phyloP scores from a whole-genome alignment of 257 asterid species.

The Nicotiana attenuata region DNA sequence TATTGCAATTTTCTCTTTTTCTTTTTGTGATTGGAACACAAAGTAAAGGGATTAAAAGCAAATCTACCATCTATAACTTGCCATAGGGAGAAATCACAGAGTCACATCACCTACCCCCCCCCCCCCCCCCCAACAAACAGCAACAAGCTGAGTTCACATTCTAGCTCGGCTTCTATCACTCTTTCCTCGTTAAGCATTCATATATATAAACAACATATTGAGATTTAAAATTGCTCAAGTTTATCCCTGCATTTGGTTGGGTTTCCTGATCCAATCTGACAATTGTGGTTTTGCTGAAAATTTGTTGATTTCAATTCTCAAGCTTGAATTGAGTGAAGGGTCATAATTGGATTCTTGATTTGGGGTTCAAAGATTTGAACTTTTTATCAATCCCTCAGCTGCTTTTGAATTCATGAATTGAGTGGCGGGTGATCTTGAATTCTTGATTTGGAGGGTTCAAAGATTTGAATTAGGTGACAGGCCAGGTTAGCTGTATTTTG shows the following conservation, averaged over 20 bases:
- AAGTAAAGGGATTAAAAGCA: not conserved
- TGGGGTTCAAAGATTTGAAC: not conserved
- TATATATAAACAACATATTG: too few relatives aligned
- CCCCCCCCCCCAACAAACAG: not conserved
- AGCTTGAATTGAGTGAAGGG: not conserved
- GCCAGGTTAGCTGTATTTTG: not conserved
- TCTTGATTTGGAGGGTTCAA: slow-evolving; percentile 23
- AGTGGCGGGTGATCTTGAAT: slow-evolving; percentile 12
- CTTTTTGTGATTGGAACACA: not conserved
- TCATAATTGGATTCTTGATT: not conserved
- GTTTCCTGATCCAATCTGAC: slow-evolving; percentile 17
- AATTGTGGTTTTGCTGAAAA: not conserved
- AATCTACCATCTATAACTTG: not conserved
- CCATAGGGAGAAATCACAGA: not conserved
- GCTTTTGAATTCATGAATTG: not conserved
- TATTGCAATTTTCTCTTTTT: not conserved
- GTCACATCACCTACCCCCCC: not conserved
- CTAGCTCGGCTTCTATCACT: not conserved
- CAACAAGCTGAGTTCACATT: slow-evolving; percentile 20
- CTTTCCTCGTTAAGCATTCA: too few relatives aligned
- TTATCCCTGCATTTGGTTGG: not conserved
- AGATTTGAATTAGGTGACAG: slow-evolving; percentile 10
- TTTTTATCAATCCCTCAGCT: not conserved
- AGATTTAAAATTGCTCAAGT: not conserved
- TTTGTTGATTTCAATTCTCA: not conserved